Evolutionary conservation across 129 eudicot genomes (phyloP).

Genomic region (Artemisia annua): DNA sequence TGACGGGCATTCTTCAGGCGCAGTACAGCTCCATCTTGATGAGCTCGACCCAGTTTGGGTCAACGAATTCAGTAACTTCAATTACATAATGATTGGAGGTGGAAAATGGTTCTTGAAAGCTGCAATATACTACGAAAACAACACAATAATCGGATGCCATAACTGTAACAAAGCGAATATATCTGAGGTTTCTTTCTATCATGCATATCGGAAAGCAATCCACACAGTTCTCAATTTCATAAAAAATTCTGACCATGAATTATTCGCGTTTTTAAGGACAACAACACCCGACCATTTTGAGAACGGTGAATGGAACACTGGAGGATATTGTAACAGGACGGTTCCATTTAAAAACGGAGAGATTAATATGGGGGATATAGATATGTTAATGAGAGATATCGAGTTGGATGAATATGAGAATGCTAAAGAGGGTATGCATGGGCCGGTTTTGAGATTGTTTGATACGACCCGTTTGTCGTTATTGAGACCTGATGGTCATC

Average conservation of each 20-base stretch:
- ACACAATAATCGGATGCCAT: slow-evolving; percentile 64
- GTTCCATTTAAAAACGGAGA: slow-evolving; percentile 61
- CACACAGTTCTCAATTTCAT: slow-evolving; percentile 42
- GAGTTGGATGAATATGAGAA: slow-evolving; percentile 69
- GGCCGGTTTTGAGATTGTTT: slow-evolving; percentile 48
- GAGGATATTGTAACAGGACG: slow-evolving; percentile 67
- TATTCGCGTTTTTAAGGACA: slow-evolving; percentile 47
- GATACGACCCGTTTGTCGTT: slow-evolving; percentile 64
- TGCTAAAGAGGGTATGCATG: not conserved
- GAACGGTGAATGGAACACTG: slow-evolving; percentile 79
- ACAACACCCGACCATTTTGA: slow-evolving; percentile 82
- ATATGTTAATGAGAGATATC: slow-evolving; percentile 49
- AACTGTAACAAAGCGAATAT: slow-evolving; percentile 50
- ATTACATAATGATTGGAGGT: slow-evolving; percentile 58
- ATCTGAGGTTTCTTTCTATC: slow-evolving; percentile 43
- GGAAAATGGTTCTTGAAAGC: slow-evolving; percentile 86
- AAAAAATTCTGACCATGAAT: slow-evolving; percentile 37
- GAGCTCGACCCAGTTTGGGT: slow-evolving; percentile 60
- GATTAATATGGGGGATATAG: slow-evolving; percentile 38
- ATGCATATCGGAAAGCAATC: slow-evolving; percentile 57
- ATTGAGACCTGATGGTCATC: slow-evolving; percentile 90
- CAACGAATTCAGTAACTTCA: slow-evolving; percentile 44
- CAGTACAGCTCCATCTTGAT: slow-evolving; percentile 60
- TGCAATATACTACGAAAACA: slow-evolving; percentile 67
- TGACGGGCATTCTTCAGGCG: slow-evolving; percentile 59